phyloP scores from a whole-genome alignment of 306 rosid species.

The Potentilla sterilis region DNA sequence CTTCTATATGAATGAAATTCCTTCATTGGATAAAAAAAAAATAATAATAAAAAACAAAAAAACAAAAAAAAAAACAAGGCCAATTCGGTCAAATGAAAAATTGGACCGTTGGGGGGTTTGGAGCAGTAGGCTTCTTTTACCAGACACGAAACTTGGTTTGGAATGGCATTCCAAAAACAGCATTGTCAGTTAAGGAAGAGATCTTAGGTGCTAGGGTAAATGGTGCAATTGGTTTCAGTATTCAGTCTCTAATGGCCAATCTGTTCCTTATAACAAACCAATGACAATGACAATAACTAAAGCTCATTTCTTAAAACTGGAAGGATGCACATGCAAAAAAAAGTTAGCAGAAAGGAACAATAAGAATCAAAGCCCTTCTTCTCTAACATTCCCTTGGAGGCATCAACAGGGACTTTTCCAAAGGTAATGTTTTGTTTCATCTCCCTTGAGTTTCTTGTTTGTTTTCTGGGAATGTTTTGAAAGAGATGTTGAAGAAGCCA shows the following conservation, averaged over 20 bases:
- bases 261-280: not conserved
- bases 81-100: not conserved
- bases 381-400: not conserved
- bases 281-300: not conserved
- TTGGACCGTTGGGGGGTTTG: not conserved
- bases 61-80: too few relatives aligned
- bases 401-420: not conserved
- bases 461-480: not conserved
- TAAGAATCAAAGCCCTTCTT: not conserved
- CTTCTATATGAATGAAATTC: too few relatives aligned
- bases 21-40: too few relatives aligned
- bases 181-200: not conserved
- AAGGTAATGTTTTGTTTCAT: constrained; percentile 4
- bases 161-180: not conserved
- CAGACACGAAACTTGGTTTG: not conserved
- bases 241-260: not conserved
- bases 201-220: not conserved
- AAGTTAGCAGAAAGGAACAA: not conserved
- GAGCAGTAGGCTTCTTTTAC: not conserved
- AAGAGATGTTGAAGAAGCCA: not conserved
- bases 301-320: not conserved
- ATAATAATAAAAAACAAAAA: too few relatives aligned
- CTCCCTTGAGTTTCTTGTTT: not conserved
- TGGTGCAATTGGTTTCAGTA: constrained; percentile 4
- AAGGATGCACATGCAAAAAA: not conserved